Evolutionary conservation across 768 basidiomycete genomes (phyloP).

Genomic region (Mycena rebaudengoi): DNA sequence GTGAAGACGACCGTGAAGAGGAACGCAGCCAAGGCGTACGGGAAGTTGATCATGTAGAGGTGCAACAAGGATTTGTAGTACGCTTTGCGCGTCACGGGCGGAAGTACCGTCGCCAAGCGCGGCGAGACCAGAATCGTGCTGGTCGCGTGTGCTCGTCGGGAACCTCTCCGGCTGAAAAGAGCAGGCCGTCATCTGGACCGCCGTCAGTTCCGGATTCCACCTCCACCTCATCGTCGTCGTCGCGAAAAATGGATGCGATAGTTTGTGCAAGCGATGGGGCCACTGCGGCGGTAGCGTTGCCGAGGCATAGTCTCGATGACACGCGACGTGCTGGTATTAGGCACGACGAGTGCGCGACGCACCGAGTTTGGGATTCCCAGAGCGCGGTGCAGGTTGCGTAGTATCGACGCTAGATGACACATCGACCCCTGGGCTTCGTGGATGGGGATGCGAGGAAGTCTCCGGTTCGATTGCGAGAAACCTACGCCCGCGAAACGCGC

Average conservation of each 20-base stretch:
- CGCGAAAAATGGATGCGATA: constrained; percentile 71
- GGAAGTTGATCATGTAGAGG: constrained; percentile 78
- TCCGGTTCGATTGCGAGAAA: no score
- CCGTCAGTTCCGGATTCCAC: constrained; percentile 29
- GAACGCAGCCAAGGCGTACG: constrained; percentile 82
- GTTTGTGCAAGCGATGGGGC: constrained; percentile 77
- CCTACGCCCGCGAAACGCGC: no score
- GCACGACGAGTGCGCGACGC: no score
- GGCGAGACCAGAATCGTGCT: constrained; percentile 40
- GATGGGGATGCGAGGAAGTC: no score
- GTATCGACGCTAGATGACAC: no score
- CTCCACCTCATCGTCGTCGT: constrained; percentile 50
- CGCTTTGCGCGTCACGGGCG: constrained; percentile 57
- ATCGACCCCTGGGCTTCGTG: no score
- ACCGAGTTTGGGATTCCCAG: no score
- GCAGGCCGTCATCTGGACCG: constrained; percentile 15
- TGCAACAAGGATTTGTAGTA: constrained; percentile 78
- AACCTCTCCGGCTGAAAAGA: constrained; percentile 18
- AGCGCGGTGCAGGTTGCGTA: no score
- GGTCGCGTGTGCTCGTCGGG: constrained; percentile 17
- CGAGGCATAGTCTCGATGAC: no score
- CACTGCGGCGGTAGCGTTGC: constrained; percentile 55
- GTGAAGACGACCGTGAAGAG: constrained; percentile 83
- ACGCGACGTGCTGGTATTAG: no score
- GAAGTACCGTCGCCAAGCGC: constrained; percentile 67